Base-by-base conservation (phyloP, 2,329 filamentous ascomycete species). In the Rutstroemia sp. region DNA sequence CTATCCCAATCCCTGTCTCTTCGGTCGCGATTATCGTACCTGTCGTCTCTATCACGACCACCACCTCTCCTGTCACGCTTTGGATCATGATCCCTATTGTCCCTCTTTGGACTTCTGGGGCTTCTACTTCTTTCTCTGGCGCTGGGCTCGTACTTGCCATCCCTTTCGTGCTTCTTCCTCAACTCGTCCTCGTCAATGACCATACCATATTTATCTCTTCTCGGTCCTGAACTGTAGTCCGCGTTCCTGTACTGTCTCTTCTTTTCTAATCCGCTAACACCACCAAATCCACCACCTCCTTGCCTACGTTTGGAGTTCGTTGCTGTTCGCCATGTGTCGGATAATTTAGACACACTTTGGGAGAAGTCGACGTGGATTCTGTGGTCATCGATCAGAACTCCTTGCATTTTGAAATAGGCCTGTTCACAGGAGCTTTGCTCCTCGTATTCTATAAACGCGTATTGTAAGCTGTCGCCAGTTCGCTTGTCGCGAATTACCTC, bases 381-480 rank as follows among this genome's bases (percentile, higher is more conserved):
- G 62, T 96, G 89, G 66, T 99, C 94, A 67, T 99, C 94, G 62
- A 99, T 97, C 55, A 99, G 75, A 1, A 97, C 92, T 2, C 87
- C 90, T 71, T 99, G 91, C 94, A 99, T 99, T 74, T 99, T 99
- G 76, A 95, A 94, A 69, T 96, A 99, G 2, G 94, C 94, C 52
- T 89, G 84, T 73, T 99, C 94, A 71, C 94, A 97, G 53, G 92
- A 88, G 63, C 87, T 83, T 73, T 96, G 94, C 55, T 95, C 88
- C 58, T 92, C 89, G 66, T 92, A 99, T 70, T 99, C 94, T 67
- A 99, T 95, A 65, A 99, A 99, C 1, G 94, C 91, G 69, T 99
- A 99, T 71, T 99, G 94, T 49, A 99, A 74, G 67, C 90, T 96
- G 73, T 99, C 94, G 4, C 91, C 91, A 0, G 92, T 96, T 67